Evolutionary conservation across 192 early-diverging fungal genomes (phyloP).

Genomic region (Coemansia sp.): DNA sequence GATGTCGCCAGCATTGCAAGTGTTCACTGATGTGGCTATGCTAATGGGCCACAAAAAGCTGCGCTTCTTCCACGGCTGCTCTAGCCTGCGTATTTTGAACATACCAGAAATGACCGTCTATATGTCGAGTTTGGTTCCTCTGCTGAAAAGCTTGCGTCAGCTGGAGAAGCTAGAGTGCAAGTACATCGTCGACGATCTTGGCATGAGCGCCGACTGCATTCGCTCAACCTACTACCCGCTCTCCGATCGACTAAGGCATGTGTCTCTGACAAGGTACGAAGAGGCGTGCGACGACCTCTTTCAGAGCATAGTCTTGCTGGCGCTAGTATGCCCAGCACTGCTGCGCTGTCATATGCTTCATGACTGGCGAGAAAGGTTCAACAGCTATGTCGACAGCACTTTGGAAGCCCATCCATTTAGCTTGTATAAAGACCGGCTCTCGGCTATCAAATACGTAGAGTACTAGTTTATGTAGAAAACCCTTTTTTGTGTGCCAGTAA

Average conservation of each 20-base stretch:
- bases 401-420: not conserved
- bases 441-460: not conserved
- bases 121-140: conserved; percentile 1
- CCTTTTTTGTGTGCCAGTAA: too few species aligned
- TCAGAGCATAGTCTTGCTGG: not conserved
- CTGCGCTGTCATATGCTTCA: conserved; percentile 1
- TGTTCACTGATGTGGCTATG: not conserved
- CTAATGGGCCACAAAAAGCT: not conserved
- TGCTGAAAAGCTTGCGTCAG: not conserved
- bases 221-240: not conserved
- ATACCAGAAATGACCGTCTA: not conserved
- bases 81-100: not conserved
- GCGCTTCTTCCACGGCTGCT: not conserved
- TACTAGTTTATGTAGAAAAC: not conserved
- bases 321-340: conserved; percentile 3
- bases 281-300: not conserved
- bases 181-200: not conserved
- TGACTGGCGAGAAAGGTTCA: conserved; percentile 3
- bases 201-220: not conserved
- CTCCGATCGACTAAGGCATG: not conserved
- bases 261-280: not conserved
- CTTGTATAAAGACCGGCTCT: not conserved
- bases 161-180: not conserved
- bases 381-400: not conserved
- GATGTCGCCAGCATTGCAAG: not conserved